These are phyloP conservation scores for Yamadazyma takamatsuzukensis DNA, from an alignment of 805 yeast species.

Conservation along the genomic window DNA sequence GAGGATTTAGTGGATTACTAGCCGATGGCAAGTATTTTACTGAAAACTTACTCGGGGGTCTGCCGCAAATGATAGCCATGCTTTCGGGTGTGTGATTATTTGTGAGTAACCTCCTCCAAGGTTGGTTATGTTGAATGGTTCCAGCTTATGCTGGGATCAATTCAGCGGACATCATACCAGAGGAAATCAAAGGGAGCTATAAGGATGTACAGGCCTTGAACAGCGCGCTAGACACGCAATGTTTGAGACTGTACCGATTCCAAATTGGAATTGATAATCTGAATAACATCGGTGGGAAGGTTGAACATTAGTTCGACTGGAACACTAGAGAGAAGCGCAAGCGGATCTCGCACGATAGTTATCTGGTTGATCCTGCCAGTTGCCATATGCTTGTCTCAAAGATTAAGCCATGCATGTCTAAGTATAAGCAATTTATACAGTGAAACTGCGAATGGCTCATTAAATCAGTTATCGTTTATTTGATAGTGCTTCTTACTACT, in stretches of 20 bases:
- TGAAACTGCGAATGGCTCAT: conserved; percentile 51
- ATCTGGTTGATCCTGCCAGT: conserved; percentile 9
- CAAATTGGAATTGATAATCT: conserved; percentile 1
- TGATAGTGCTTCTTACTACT: conserved; percentile 45
- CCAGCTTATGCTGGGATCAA: too few species aligned
- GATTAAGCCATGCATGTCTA: conserved; percentile 10
- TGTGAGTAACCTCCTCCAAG: conserved; percentile 27
- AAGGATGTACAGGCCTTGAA: conserved; percentile 2
- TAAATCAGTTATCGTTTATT: conserved; percentile 49
- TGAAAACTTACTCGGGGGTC: conserved; percentile 9
- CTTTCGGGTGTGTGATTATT: conserved; percentile 3
- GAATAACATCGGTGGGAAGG: conserved; percentile 2
- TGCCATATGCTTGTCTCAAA: conserved; percentile 10
- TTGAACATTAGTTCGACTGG: too few species aligned
- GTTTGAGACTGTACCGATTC: too few species aligned
- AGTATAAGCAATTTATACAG: conserved; percentile 17
- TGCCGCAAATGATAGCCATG: conserved; percentile 5
- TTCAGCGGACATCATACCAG: conserved; percentile 5
- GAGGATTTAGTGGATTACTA: conserved; percentile 28
- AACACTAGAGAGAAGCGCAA: too few species aligned
- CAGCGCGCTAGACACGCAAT: conserved; percentile 1
- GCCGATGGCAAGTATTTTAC: conserved; percentile 8
- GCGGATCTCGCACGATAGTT: conserved; percentile 1
- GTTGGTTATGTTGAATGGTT: conserved; percentile 19
- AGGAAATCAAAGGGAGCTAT: conserved; percentile 5